Evolutionary conservation across 2,329 filamentous ascomycete species (phyloP).

Genomic region (Epichloe elymi): DNA sequence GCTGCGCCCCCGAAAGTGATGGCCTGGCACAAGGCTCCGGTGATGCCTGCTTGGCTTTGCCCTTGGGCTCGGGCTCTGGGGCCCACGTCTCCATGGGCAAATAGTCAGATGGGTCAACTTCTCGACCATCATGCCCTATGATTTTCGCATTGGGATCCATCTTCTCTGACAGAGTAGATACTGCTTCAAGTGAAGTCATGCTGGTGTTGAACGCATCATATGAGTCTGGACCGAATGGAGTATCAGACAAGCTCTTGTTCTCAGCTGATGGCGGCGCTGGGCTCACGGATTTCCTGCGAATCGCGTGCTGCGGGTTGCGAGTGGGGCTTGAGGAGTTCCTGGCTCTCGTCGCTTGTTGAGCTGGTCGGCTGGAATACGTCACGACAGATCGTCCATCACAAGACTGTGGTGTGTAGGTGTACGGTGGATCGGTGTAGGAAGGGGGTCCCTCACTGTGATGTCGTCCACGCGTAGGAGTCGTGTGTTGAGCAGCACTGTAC

Average conservation of each 20-base stretch:
- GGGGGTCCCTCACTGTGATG: slow-evolving; percentile 19
- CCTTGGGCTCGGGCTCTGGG: slow-evolving; percentile 52
- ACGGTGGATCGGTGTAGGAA: slow-evolving; percentile 15
- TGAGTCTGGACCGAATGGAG: slow-evolving; percentile 64
- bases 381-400: slow-evolving; percentile 29
- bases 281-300: slow-evolving; percentile 61
- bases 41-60: slow-evolving; percentile 16
- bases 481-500: slow-evolving; percentile 26
- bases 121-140: slow-evolving; percentile 60
- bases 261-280: slow-evolving; percentile 44
- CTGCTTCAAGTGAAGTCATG: slow-evolving; percentile 24
- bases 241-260: slow-evolving; percentile 40
- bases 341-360: slow-evolving; percentile 13
- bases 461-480: slow-evolving; percentile 29
- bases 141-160: slow-evolving; percentile 54
- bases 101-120: slow-evolving; percentile 71
- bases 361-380: slow-evolving; percentile 23
- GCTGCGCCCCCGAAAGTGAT: slow-evolving; percentile 36
- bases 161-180: slow-evolving; percentile 19
- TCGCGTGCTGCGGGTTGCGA: slow-evolving; percentile 36
- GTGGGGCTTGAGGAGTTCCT: slow-evolving; percentile 25
- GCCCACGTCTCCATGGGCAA: slow-evolving; percentile 67
- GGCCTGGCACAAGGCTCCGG: slow-evolving; percentile 27
- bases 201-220: slow-evolving; percentile 60
- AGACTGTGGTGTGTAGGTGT: slow-evolving; percentile 24